Base-by-base conservation (phyloP, 805 yeast genomes). In the Pichia nanzhaoensis region DNA sequence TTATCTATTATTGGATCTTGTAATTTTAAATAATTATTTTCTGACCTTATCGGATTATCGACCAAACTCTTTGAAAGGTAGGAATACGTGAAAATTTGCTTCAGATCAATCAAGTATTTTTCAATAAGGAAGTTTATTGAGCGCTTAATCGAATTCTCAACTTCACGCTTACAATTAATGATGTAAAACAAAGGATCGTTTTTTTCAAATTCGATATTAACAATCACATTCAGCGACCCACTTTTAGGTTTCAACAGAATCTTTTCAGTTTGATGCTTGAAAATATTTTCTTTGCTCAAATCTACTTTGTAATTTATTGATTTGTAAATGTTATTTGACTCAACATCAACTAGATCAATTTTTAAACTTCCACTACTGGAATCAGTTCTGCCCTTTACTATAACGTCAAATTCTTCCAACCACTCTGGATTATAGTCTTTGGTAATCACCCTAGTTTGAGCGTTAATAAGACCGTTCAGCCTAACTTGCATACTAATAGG, bases 361-460 rank as follows among this genome's bases (percentile, higher is more conserved):
- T 38, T 48, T 3, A 51, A 14, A 24, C 32, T 46, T 1, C 34
- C 33, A 16, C 14, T 27, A 18, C 33, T 27, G 16, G 24, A 5
- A 6, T 33, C 34, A 27, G 12, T 5, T 38, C 18, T 51, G n/a
- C 41, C 44, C 16, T 46, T 41, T 6, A 55, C 49, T 33, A 49
- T 46, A 3, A 51, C 47, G 59, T 88, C 95, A 59, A 88, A 86
- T 46, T 84, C 85, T 65, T 90, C 96, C 55, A 86, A 85, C 95
- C 95, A 91, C 14, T 74, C 76, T 0, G 97, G 96, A 54, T 80
- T 78, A 30, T 74, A 65, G 4, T 80, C 76, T 44, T 76, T 76
- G 27, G 71, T 68, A 4, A 84, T 68, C 0, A 81, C 74, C 53
- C 85, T 70, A 0, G 98, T 90, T 49, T 77, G 79, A 17, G 55